phyloP scores from a whole-genome alignment of 768 basidiomycete species.

The Boletus huronensis region DNA sequence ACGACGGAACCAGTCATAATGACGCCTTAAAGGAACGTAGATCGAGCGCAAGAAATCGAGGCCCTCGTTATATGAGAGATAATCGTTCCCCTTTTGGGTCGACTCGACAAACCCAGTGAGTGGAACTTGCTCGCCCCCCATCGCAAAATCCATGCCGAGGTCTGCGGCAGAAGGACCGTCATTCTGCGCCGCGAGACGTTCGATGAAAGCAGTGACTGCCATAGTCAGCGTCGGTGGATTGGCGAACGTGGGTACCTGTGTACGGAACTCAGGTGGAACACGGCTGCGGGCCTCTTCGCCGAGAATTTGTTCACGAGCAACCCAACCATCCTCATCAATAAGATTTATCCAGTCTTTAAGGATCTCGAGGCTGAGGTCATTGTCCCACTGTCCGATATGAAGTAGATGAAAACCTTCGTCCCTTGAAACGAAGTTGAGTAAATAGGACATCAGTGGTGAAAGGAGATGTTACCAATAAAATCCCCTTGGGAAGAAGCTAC shows the following conservation, averaged over 20 bases:
- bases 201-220: slow-evolving; percentile 88
- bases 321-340: slow-evolving; percentile 94
- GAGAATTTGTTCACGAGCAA: slow-evolving; percentile 92
- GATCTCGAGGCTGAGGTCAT: slow-evolving; percentile 87
- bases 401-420: slow-evolving; percentile 96
- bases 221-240: slow-evolving; percentile 95
- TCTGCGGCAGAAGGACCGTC: slow-evolving; percentile 53
- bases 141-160: slow-evolving; percentile 62
- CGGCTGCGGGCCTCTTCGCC: slow-evolving; percentile 96
- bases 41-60: slow-evolving; percentile 71
- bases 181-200: slow-evolving; percentile 53
- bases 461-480: slow-evolving; percentile 82
- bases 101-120: slow-evolving; percentile 30
- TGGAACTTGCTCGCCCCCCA: slow-evolving; percentile 51
- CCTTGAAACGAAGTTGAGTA: slow-evolving; percentile 41
- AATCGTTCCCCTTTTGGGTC: slow-evolving; percentile 44
- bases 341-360: slow-evolving; percentile 85
- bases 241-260: slow-evolving; percentile 90
- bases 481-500: slow-evolving; percentile 95
- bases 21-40: slow-evolving; percentile 79
- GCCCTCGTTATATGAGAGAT: slow-evolving; percentile 56
- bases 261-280: slow-evolving; percentile 87
- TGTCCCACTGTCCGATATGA: slow-evolving; percentile 92
- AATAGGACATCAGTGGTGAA: not conserved
- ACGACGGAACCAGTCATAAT: slow-evolving; percentile 95